Base-by-base conservation (phyloP, 768 basidiomycete genomes). In the Suillus subalutaceus region DNA sequence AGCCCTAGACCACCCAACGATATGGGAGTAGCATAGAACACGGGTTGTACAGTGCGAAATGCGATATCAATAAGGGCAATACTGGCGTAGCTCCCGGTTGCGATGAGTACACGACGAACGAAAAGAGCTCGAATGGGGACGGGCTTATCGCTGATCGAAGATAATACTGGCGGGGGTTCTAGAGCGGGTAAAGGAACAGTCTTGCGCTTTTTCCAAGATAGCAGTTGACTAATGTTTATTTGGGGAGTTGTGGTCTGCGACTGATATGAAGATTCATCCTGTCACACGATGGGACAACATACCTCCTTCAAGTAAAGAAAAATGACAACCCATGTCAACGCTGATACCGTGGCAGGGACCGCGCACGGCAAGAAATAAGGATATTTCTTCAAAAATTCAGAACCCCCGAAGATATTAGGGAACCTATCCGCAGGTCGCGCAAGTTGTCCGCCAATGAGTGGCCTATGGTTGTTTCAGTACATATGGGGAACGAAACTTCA, bases 291-390 rank as follows among this genome's bases (percentile, higher is more conserved):
- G 16, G 15, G 32, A 13, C 20, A 16, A 64, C 63, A 6, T 6
- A 83, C 84, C 80, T 92, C 91, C 68, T 84, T 83, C 53, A 92
- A 74, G 72, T 82, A 88, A 8, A 86, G 43, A 50, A 82, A 74
- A 0, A 84, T 80, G 12, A 88, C 74, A 16, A 86, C 43, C 82
- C 83, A 86, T 9, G 83, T 84, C 15, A 87, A 9, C 9, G 77
- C 74, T 1, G 87, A 80, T 69, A 88, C 83, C 1, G 83, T 84
- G 1, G 88, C 89, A 5, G 88, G 80, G 18, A 90, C 83, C 15
- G 87, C 82, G 69, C 90, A 91, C 0, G 91, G 86, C 18, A 92
- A 80, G 73, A 91, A 90, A 75, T 93, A 93, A 0, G 92, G 91
- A 74, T 89, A 89, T 61, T 82, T 72, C 68, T 80, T 82, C 82